A percentile compares a stretch with the other conserved stretches of the same genome.
These are phyloP conservation scores for Astragalus membranaceus DNA, from an alignment of 306 rosid species.

Conservation along the genomic window DNA sequence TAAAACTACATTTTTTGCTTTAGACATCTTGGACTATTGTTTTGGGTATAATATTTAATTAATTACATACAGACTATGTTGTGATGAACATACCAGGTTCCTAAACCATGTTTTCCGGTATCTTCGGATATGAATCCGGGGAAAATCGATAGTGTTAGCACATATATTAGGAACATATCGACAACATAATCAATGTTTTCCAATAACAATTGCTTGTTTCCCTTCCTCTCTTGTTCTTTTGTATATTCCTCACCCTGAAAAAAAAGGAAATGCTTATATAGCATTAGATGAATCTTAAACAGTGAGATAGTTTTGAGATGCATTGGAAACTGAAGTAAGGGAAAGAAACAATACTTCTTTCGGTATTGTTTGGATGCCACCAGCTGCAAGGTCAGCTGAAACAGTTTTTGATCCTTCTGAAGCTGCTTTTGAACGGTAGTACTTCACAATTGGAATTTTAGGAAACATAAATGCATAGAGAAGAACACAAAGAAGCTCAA, in stretches of 20 bases:
- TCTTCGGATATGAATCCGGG: conserved; percentile 93
- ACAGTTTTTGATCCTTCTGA: conserved; percentile 90
- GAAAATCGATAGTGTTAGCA: conserved; percentile 68
- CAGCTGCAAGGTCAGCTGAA: conserved; percentile 83
- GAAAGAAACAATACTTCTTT: conserved; percentile 22
- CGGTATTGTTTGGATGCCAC: conserved; percentile 52
- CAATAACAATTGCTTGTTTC: conserved; percentile 58
- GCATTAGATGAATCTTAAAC: not conserved
- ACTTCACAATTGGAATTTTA: conserved; percentile 69
- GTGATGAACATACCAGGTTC: conserved; percentile 51
- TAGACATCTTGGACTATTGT: not conserved
- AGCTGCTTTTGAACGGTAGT: conserved; percentile 81
- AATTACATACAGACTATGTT: too few relatives aligned
- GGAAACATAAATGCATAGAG: conserved; percentile 73
- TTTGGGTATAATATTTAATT: not conserved
- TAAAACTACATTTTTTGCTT: too few relatives aligned
- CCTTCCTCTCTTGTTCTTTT: conserved; percentile 42
- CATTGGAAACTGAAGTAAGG: not conserved
- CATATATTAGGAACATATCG: conserved; percentile 60
- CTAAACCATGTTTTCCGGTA: conserved; percentile 79
- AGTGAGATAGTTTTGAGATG: not conserved
- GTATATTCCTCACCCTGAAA: conserved; percentile 45
- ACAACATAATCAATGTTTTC: conserved; percentile 78
- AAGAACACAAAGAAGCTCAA: conserved; percentile 70
- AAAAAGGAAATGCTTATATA: not conserved